These are phyloP conservation scores for Zoysia pacifica DNA, from an alignment of 176 grass and related monocot species.

Conservation along the genomic window DNA sequence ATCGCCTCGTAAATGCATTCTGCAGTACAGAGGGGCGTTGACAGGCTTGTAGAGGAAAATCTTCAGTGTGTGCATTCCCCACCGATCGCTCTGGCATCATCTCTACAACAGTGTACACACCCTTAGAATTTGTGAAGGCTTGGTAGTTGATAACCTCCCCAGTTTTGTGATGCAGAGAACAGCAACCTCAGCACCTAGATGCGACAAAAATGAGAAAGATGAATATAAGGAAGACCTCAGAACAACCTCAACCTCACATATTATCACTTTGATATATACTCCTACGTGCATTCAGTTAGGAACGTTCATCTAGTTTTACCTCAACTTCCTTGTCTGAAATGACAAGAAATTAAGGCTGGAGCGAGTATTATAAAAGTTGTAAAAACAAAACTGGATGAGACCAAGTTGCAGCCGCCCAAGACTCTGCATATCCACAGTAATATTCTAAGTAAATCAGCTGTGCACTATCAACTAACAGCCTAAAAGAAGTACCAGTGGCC, in stretches of 20 bases:
- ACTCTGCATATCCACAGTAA: too few species aligned
- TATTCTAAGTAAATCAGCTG: too few species aligned
- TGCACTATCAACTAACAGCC: too few species aligned
- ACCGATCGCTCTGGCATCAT: constrained; percentile 89
- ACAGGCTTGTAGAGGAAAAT: constrained; percentile 81
- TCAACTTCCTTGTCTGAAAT: too few species aligned
- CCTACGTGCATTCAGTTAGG: too few species aligned
- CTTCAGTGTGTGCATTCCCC: constrained; percentile 75
- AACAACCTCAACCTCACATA: not conserved
- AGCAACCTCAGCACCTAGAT: constrained; percentile 77
- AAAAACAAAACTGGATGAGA: too few species aligned
- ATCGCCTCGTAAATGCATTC: not conserved
- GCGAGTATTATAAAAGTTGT: too few species aligned
- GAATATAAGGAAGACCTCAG: not conserved
- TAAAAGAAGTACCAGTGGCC: too few species aligned
- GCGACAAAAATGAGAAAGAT: constrained; percentile 1
- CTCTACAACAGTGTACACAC: constrained; percentile 68
- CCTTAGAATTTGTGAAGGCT: constrained; percentile 72
- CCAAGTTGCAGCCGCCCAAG: too few species aligned
- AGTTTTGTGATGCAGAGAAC: constrained; percentile 89
- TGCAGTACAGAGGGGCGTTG: constrained; percentile 63
- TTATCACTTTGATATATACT: too few species aligned
- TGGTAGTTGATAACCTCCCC: constrained; percentile 95
- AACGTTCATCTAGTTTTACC: too few species aligned
- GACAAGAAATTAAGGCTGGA: too few species aligned